phyloP scores from a whole-genome alignment of 495 filamentous ascomycete genomes.

The Penicillium ochrochloron region DNA sequence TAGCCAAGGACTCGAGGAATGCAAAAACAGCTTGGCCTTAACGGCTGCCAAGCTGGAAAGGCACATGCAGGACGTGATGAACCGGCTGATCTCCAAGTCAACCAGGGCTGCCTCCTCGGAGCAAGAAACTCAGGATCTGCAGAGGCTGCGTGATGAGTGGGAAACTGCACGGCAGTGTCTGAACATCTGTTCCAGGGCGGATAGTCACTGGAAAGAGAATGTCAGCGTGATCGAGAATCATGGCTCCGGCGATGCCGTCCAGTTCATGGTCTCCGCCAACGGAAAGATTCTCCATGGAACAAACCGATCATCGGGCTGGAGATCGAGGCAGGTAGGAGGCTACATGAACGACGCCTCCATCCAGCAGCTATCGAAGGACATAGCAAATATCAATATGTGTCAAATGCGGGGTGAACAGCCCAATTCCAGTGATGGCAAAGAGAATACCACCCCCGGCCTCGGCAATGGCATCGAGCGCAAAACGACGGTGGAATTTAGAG shows the following conservation, averaged over 20 bases:
- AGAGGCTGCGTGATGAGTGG: constrained; percentile 43
- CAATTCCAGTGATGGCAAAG: not conserved
- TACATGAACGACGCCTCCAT: constrained; percentile 42
- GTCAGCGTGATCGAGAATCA: constrained; percentile 44
- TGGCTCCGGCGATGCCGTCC: constrained; percentile 41
- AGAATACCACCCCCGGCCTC: not conserved
- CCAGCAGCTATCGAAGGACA: constrained; percentile 44
- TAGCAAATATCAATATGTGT: constrained; percentile 31
- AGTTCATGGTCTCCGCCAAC: constrained; percentile 49
- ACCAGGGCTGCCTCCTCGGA: constrained; percentile 31
- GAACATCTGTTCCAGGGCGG: constrained; percentile 43
- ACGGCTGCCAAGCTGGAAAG: constrained; percentile 41
- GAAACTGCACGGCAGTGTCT: constrained; percentile 41
- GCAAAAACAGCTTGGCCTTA: constrained; percentile 37
- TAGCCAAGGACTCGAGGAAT: constrained; percentile 43
- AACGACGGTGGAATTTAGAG: not conserved
- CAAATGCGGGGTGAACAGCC: not conserved
- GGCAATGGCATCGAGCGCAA: not conserved
- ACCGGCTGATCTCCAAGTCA: constrained; percentile 40
- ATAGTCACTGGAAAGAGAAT: constrained; percentile 36
- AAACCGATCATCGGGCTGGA: constrained; percentile 44
- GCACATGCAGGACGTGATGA: constrained; percentile 38
- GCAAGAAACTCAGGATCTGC: constrained; percentile 38
- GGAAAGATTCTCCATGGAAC: constrained; percentile 40
- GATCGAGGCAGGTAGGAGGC: constrained; percentile 47